These are phyloP conservation scores for Dryadomyces quercivorus DNA, from an alignment of 2,329 filamentous ascomycete genomes.

Conservation along the genomic window DNA sequence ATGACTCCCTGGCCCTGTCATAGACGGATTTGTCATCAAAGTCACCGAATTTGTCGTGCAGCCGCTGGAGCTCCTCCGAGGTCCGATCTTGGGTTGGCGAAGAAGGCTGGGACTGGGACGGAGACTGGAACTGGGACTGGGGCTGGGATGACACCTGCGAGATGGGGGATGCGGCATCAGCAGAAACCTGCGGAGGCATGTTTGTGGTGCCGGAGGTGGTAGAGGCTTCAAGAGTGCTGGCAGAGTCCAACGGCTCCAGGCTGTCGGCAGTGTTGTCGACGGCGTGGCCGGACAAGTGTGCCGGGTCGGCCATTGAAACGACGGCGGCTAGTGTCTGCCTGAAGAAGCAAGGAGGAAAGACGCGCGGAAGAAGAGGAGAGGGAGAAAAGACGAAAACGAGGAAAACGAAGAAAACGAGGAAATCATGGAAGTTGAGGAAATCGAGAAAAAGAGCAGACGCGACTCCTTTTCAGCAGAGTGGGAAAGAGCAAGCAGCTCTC, in stretches of 20 bases:
- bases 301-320: background rate
- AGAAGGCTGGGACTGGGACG: background rate
- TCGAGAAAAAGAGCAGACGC: background rate
- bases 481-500: background rate
- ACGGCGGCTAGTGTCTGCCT: background rate
- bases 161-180: background rate
- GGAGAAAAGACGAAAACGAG: background rate
- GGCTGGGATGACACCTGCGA: background rate
- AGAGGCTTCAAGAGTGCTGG: background rate
- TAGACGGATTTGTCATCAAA: constrained; percentile 41
- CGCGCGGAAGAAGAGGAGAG: background rate
- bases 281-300: background rate
- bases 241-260: background rate
- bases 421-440: background rate
- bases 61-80: background rate
- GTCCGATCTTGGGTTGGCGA: background rate
- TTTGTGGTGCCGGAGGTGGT: background rate
- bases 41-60: constrained; percentile 28
- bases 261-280: background rate
- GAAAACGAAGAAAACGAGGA: background rate
- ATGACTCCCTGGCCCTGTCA: constrained; percentile 26
- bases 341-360: background rate
- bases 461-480: background rate
- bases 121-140: background rate
- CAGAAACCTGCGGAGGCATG: background rate